Evolutionary conservation across 495 filamentous ascomycete genomes (phyloP), one percentile per base, ranked within the genome.

Genomic region (Saxophila tyrrhenica): DNA sequence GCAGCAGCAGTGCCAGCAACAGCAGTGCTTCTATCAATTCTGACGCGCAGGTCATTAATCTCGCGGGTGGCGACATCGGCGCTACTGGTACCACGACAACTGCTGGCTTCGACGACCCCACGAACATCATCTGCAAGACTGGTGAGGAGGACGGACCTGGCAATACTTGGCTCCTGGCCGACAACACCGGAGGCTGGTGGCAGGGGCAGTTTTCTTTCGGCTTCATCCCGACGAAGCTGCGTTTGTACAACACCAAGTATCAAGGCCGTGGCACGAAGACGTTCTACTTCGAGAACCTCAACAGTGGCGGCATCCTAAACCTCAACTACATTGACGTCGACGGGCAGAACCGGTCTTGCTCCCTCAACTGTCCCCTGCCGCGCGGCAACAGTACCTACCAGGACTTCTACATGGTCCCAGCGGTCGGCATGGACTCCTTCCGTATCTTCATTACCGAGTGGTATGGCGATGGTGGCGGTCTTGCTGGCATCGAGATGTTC

Each of bases 261-360:
- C 81, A 89, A 65, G 89, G 86, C 50, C 80, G 89, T 52, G 91
- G 92, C 25, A 96, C 92, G 8, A 82, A 85, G 67, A 80, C 79
- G 16, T 98, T 87, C 72, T 78, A 88, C 35, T 89, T 87, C 63
- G 86, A 86, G 25, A 82, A 86, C 19, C 68, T 89, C 25, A 88
- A 89, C 3, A 80, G 89, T 61, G 82, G 84, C 62, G 94, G 94
- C 29, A 95, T 97, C 64, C 88, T 97, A 86, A 96, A 97, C 67
- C 76, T 98, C 59, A 95, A 89, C 38, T 96, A 89, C 58, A 84
- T 78, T 44, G 87, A 95, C 64, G 80, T 85, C 0, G 74, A 69
- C 0, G 83, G 84, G 0, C 77, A 79, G 1, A 69, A 79, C 41
- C 70, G 70, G 25, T 77, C 72, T 46, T 98, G 92, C 68, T 86